Evolutionary conservation across 176 grass and related monocot genomes (phyloP).

Genomic region (Triticum urartu): DNA sequence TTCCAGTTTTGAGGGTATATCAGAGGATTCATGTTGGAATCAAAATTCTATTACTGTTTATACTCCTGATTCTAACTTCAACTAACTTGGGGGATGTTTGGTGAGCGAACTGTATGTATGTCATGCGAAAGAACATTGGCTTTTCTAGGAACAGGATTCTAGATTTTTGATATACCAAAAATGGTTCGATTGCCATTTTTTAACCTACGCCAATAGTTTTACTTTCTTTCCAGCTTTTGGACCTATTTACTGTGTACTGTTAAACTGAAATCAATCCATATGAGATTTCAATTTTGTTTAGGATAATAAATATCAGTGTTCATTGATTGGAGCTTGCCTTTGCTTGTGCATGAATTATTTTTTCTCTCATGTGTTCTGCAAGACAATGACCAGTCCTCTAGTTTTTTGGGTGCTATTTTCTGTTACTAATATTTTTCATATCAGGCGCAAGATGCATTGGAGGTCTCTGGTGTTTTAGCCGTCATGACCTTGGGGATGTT

Average conservation of each 20-base stretch:
- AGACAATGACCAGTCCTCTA: not conserved
- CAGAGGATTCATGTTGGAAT: not conserved
- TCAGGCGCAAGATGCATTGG: slow-evolving; percentile 82
- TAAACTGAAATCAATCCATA: not conserved
- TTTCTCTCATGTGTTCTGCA: not conserved
- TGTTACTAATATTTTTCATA: slow-evolving; percentile 23
- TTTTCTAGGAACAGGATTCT: not conserved
- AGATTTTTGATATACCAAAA: not conserved
- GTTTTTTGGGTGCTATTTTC: slow-evolving; percentile 5
- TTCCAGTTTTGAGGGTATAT: not conserved
- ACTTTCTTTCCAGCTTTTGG: not conserved
- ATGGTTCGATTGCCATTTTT: not conserved
- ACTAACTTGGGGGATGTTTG: not conserved
- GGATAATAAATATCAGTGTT: not conserved
- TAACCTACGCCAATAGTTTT: not conserved
- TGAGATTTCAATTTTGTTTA: not conserved
- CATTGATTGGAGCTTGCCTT: not conserved
- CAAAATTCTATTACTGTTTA: not conserved
- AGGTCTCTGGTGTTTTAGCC: slow-evolving; percentile 85
- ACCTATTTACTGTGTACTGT: not conserved
- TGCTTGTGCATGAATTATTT: not conserved
- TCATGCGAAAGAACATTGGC: not conserved
- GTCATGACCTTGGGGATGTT: slow-evolving; percentile 99
- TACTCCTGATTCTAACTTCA: not conserved
- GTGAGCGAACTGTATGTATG: not conserved